Percentiles rank a stretch among this genome's conserved stretches.
Conservation (phyloP, 305 asterid species). For the Lippia alba region DNA sequence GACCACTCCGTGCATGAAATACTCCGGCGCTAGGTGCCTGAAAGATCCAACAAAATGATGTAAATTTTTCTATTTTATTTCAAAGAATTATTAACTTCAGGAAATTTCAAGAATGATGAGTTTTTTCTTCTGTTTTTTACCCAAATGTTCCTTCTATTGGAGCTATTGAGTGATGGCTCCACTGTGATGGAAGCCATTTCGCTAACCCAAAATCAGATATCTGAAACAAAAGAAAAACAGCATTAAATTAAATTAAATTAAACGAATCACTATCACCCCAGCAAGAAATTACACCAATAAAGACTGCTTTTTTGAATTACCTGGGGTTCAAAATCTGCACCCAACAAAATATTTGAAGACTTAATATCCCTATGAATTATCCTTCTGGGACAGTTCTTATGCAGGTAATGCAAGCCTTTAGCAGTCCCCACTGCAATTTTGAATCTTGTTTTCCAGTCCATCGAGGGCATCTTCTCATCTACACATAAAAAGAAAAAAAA, state of each 20-base stretch:
- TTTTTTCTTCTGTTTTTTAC: slow-evolving; percentile 36
- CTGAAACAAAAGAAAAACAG: slow-evolving; percentile 42
- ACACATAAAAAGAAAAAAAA: not conserved
- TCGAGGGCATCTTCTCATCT: slow-evolving; percentile 64
- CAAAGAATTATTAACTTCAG: not conserved
- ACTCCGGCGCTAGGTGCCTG: slow-evolving; percentile 95
- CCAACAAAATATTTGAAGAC: slow-evolving; percentile 71
- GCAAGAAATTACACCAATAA: not conserved
- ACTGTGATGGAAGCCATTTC: slow-evolving; percentile 98
- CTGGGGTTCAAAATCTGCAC: slow-evolving; percentile 88
- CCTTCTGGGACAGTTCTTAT: slow-evolving; percentile 85
- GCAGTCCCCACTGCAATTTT: slow-evolving; percentile 88
- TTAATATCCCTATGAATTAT: slow-evolving; percentile 91
- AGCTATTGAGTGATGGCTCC: slow-evolving; percentile 91
- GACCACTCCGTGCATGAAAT: slow-evolving; percentile 95
- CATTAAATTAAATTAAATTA: not conserved
- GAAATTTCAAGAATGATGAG: not conserved
- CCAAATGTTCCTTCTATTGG: slow-evolving; percentile 99
- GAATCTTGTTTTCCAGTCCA: slow-evolving; percentile 88
- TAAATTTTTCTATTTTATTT: not conserved
- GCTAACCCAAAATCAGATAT: slow-evolving; percentile 92
- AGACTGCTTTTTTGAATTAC: slow-evolving; percentile 32
- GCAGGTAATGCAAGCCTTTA: slow-evolving; percentile 82
- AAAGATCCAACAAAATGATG: not conserved
- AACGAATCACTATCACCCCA: not conserved